Evolutionary conservation across 768 basidiomycete species (phyloP).

Genomic region (Psilocybe cyanescens): DNA sequence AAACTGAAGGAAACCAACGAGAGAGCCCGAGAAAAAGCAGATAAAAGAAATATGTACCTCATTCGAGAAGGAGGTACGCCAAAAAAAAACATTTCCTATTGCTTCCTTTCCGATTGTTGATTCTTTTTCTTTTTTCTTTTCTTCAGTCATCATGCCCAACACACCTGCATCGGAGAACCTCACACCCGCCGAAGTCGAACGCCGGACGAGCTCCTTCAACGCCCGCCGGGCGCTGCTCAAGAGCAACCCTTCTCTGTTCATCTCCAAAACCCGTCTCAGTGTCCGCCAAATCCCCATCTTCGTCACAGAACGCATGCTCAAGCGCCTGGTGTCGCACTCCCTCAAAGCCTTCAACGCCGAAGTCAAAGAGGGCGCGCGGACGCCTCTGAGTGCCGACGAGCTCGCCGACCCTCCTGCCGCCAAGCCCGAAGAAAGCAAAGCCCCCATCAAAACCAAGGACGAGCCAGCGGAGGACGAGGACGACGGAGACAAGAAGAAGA

Average conservation of each 20-base stretch:
- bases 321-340: constrained; percentile 84
- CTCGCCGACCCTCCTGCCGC: constrained; percentile 42
- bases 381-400: constrained; percentile 75
- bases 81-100: constrained; percentile 25
- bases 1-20: constrained; percentile 91
- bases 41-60: constrained; percentile 95
- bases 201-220: constrained; percentile 84
- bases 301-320: constrained; percentile 88
- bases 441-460: constrained; percentile 9
- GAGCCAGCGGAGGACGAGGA: constrained; percentile 26
- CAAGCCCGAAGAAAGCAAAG: constrained; percentile 20
- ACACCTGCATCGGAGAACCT: constrained; percentile 78
- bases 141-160: constrained; percentile 86
- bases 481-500: constrained; percentile 2
- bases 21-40: constrained; percentile 82
- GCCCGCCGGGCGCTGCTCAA: constrained; percentile 83
- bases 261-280: constrained; percentile 93
- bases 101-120: not conserved
- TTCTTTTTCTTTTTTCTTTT: constrained; percentile 1
- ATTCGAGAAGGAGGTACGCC: constrained; percentile 90
- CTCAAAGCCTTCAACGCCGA: constrained; percentile 80
- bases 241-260: constrained; percentile 91
- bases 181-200: constrained; percentile 78
- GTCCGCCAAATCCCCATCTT: constrained; percentile 92
- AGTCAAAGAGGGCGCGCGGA: constrained; percentile 62